These are phyloP conservation scores for Neurospora sp. DNA, from an alignment of 495 filamentous ascomycete genomes.

Conservation along the genomic window DNA sequence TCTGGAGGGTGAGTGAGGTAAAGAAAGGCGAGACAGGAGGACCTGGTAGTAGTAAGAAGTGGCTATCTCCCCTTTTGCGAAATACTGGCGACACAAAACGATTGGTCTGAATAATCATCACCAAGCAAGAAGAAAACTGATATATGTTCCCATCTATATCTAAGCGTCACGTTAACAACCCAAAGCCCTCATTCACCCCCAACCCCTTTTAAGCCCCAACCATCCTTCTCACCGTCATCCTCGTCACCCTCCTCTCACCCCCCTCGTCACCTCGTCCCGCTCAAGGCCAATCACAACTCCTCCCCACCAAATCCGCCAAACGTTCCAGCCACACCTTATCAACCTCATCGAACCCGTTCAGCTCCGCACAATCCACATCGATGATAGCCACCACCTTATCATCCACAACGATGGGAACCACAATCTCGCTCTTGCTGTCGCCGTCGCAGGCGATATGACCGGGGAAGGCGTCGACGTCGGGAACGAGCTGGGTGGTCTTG, in stretches of 20 bases:
- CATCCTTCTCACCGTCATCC: not conserved
- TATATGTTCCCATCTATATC: not conserved
- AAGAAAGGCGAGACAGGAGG: not conserved
- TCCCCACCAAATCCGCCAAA: slow-evolving; percentile 54
- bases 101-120: too few relatives aligned
- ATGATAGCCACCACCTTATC: slow-evolving; percentile 68
- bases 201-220: not conserved
- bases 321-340: slow-evolving; percentile 61
- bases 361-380: slow-evolving; percentile 71
- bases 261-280: too few relatives aligned
- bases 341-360: slow-evolving; percentile 63
- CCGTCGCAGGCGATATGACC: slow-evolving; percentile 90
- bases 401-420: slow-evolving; percentile 62
- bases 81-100: too few relatives aligned
- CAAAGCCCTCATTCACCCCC: not conserved
- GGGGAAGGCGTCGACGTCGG: slow-evolving; percentile 66
- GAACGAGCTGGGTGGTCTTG: slow-evolving; percentile 56
- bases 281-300: slow-evolving; percentile 59
- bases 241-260: too few relatives aligned
- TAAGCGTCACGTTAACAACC: not conserved
- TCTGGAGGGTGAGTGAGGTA: not conserved
- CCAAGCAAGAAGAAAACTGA: too few relatives aligned
- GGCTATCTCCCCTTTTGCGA: too few relatives aligned
- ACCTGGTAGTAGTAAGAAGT: too few relatives aligned
- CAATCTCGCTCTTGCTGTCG: slow-evolving; percentile 78